Evolutionary conservation across 768 basidiomycete genomes (phyloP).

Genomic region (Hortiboletus flavorubellus): DNA sequence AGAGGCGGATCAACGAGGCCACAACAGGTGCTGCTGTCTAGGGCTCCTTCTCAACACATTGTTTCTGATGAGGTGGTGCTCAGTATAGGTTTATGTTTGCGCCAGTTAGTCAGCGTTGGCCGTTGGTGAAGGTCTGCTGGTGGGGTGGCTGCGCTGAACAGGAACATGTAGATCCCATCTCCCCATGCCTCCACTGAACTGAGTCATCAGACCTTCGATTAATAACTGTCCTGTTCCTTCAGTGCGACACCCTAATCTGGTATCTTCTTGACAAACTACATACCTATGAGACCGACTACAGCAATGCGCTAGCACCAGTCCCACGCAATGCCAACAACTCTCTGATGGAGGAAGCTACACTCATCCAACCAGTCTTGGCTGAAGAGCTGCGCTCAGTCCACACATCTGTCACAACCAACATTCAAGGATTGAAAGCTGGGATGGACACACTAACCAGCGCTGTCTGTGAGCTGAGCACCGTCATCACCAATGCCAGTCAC

Average conservation of each 20-base stretch:
- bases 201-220: neutral
- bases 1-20: no score
- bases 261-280: neutral
- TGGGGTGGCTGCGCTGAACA: conserved; percentile 43
- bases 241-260: neutral
- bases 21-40: no score
- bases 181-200: neutral
- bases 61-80: no score
- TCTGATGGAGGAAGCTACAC: neutral
- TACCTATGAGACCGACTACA: neutral
- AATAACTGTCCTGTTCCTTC: no score
- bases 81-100: no score
- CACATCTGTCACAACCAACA: no score
- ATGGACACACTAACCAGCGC: no score
- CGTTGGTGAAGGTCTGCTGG: conserved; percentile 29
- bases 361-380: neutral
- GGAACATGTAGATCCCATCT: conserved; percentile 27
- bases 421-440: no score
- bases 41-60: no score
- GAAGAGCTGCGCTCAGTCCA: neutral
- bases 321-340: no score
- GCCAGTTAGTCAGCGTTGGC: conserved; percentile 28
- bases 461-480: no score
- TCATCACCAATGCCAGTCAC: no score
- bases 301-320: neutral